Base-by-base conservation (phyloP, 441 rosid genomes). In the Erodium trifolium region DNA sequence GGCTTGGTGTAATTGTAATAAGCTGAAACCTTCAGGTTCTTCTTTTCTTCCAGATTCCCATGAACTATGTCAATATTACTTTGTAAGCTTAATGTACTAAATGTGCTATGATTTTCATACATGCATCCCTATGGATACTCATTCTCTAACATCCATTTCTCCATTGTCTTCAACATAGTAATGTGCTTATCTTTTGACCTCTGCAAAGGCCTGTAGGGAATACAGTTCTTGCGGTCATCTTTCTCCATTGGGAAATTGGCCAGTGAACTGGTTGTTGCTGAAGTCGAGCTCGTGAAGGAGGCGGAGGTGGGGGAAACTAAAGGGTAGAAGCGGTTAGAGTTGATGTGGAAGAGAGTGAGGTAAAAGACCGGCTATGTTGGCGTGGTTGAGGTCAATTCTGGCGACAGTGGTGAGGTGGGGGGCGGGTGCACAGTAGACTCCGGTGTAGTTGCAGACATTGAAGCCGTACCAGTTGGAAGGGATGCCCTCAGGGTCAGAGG, bases 331-430 rank as follows among this genome's bases (percentile, higher is more conserved):
- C 82, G 82, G 71, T 90, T 88, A 5, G 92, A 81, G 71, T 90
- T 90, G 67, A 90, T 67, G 70, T 92, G 98, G 78, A 92, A 78
- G 59, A 93, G 82, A 12, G 93, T 81, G 2, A 90, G 87, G 80
- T 88, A 93, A 84, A 59, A 9, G 62, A 14, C 97, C 97, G 2
- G 93, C 78, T 5, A 90, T 82, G 73, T 82, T 77, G 18, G 88
- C 96, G 27, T 82, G 86, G 85, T 88, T 92, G 11, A 90, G 74
- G 85, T 92, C 97, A 5, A 90, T 76, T 53, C 93, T 95, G 27
- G 92, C 97, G 14, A 92, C 95, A 2, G 94, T 86, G 29, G 60
- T 57, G 70, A 65, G 60, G 70, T 73, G 23, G 31, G 78, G 80
- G 17, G 92, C 85, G 1, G 90, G 81, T 10, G 96, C 86, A 67